Percentiles rank a stretch among this genome's conserved stretches.
These are phyloP conservation scores for Xylaria scruposa DNA, from an alignment of 495 filamentous ascomycete genomes.

Conservation along the genomic window DNA sequence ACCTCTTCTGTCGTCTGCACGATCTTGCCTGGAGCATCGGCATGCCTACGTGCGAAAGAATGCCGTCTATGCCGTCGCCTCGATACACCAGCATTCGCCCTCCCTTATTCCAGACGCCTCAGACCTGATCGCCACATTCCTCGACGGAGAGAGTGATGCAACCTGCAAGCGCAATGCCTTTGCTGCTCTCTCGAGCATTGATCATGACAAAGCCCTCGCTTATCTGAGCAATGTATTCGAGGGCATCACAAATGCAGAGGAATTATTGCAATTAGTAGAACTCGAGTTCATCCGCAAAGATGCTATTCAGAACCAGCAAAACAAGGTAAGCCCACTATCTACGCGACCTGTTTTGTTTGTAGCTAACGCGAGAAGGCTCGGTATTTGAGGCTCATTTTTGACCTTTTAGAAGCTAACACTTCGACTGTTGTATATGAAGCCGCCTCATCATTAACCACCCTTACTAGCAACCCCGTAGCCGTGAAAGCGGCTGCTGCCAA, in stretches of 20 bases:
- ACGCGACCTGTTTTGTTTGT: constrained; percentile 31
- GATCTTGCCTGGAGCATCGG: constrained; percentile 90
- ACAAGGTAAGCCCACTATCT: constrained; percentile 68
- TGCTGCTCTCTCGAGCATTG: constrained; percentile 86
- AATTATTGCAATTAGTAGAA: constrained; percentile 90
- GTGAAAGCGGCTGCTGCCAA: constrained; percentile 96
- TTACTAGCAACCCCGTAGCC: constrained; percentile 96
- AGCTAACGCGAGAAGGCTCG: constrained; percentile 64
- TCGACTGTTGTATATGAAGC: constrained; percentile 98
- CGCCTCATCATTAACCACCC: constrained; percentile 91
- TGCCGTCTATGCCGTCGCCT: constrained; percentile 91
- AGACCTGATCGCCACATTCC: constrained; percentile 87
- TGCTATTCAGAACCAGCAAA: constrained; percentile 90
- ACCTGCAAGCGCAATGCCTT: constrained; percentile 99
- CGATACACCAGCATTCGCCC: constrained; percentile 91
- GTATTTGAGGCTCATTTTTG: constrained; percentile 94
- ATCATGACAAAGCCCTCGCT: constrained; percentile 88
- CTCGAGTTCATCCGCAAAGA: constrained; percentile 98
- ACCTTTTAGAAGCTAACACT: constrained; percentile 89
- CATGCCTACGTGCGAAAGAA: constrained; percentile 99
- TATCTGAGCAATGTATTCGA: constrained; percentile 93
- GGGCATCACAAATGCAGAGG: constrained; percentile 90
- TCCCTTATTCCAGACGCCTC: constrained; percentile 94
- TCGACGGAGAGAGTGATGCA: constrained; percentile 88
- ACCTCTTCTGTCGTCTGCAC: constrained; percentile 88